These are phyloP conservation scores for Ophiostoma perfectum DNA, from an alignment of 2,329 filamentous ascomycete species.

Conservation along the genomic window DNA sequence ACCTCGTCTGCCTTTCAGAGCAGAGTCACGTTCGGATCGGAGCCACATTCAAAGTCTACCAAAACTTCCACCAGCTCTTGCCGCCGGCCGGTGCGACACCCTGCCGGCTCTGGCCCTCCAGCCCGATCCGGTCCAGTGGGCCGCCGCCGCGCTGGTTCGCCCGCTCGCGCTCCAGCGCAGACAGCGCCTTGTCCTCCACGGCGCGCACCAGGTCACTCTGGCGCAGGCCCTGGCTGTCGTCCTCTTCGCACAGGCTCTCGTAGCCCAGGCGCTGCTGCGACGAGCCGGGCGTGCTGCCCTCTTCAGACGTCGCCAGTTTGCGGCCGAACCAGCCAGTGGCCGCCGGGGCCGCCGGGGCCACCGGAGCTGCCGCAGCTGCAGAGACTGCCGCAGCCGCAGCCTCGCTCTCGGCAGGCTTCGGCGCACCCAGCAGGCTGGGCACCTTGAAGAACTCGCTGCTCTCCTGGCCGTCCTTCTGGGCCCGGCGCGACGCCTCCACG, in stretches of 20 bases:
- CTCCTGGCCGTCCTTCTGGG: slow-evolving; percentile 32
- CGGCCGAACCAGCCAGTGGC: slow-evolving; percentile 36
- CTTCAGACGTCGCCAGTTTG: slow-evolving; percentile 37
- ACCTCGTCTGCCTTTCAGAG: background rate
- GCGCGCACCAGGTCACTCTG: slow-evolving; percentile 31
- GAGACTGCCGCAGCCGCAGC: slow-evolving; percentile 13
- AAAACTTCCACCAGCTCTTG: slow-evolving; percentile 41
- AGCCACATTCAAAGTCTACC: background rate
- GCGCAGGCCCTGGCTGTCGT: slow-evolving; percentile 30
- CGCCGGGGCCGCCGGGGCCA: background rate
- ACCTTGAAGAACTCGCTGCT: slow-evolving; percentile 37
- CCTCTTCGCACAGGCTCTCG: slow-evolving; percentile 32
- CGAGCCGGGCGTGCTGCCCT: slow-evolving; percentile 28
- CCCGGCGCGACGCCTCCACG: slow-evolving; percentile 53
- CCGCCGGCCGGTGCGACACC: slow-evolving; percentile 30
- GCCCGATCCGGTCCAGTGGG: slow-evolving; percentile 46
- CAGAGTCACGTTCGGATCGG: background rate
- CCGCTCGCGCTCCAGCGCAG: slow-evolving; percentile 46
- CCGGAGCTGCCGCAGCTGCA: slow-evolving; percentile 25
- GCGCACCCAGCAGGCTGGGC: slow-evolving; percentile 47
- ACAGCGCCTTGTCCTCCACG: slow-evolving; percentile 34
- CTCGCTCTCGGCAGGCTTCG: slow-evolving; percentile 30
- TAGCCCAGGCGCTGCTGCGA: slow-evolving; percentile 31
- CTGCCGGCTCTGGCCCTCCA: slow-evolving; percentile 32
- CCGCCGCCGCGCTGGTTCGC: slow-evolving; percentile 48